A percentile compares a stretch with the other conserved stretches of the same genome.
phyloP scores from a whole-genome alignment of 148 eudicot species.

The Spergularia bocconei region DNA sequence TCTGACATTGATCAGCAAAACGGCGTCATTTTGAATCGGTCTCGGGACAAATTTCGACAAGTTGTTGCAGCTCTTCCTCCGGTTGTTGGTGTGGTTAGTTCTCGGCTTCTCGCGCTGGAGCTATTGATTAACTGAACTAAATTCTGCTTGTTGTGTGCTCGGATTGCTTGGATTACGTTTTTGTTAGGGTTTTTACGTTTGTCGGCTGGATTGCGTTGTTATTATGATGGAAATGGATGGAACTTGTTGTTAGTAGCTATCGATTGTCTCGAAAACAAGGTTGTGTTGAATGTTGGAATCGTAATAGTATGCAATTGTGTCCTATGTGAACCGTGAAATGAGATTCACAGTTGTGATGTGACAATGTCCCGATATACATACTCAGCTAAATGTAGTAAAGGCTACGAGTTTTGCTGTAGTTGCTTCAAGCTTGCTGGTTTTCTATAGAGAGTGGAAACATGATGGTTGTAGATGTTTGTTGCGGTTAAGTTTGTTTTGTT shows the following conservation, averaged over 20 bases:
- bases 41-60: slow-evolving; percentile 4
- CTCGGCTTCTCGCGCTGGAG: background rate
- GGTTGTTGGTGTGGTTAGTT: slow-evolving; percentile 10
- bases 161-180: background rate
- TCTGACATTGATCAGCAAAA: background rate
- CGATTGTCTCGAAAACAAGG: too few relatives aligned
- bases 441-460: background rate
- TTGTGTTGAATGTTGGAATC: background rate
- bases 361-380: background rate
- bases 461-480: background rate
- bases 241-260: too few relatives aligned
- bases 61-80: slow-evolving; percentile 12
- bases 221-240: too few relatives aligned
- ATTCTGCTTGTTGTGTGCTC: background rate
- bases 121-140: background rate
- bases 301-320: background rate
- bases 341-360: background rate
- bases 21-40: background rate
- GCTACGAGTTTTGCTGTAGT: background rate
- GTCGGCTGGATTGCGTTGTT: background rate
- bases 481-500: background rate
- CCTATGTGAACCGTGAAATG: background rate
- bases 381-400: background rate
- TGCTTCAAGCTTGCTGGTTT: background rate
- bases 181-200: background rate